Evolutionary conservation across 345 rosid genomes (phyloP).

Genomic region (Boechera retrofracta): DNA sequence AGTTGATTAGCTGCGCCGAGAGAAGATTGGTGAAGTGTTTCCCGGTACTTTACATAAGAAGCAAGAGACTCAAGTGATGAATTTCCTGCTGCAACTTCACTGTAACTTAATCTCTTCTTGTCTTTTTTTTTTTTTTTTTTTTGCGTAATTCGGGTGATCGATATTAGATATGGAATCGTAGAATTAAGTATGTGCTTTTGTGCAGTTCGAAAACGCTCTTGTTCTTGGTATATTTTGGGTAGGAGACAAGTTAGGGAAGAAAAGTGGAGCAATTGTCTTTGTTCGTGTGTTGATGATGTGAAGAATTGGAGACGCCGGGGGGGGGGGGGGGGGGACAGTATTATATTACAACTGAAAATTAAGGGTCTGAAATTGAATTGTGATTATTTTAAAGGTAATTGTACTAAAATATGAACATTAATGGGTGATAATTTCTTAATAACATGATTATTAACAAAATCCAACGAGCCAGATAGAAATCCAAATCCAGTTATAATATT

Average conservation of each 20-base stretch:
- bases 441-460: too few relatives aligned
- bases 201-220: slow-evolving; percentile 15
- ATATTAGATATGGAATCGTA: neutral
- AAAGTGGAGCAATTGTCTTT: neutral
- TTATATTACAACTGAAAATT: too few relatives aligned
- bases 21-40: slow-evolving; percentile 29
- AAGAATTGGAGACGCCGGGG: too few relatives aligned
- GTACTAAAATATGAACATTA: neutral
- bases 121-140: neutral
- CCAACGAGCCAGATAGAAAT: slow-evolving; percentile 6
- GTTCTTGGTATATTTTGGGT: slow-evolving; percentile 11
- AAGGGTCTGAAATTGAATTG: neutral
- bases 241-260: neutral
- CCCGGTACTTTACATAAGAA: slow-evolving; percentile 14
- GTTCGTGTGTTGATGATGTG: neutral
- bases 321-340: too few relatives aligned
- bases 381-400: neutral
- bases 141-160: neutral
- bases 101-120: neutral
- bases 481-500: neutral
- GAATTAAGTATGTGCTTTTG: slow-evolving; percentile 3
- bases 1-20: slow-evolving; percentile 27
- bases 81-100: neutral
- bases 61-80: slow-evolving; percentile 34
- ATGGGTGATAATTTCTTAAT: too few relatives aligned